Evolutionary conservation across 2,329 filamentous ascomycete species (phyloP).

Genomic region (Aspergillus fructus): DNA sequence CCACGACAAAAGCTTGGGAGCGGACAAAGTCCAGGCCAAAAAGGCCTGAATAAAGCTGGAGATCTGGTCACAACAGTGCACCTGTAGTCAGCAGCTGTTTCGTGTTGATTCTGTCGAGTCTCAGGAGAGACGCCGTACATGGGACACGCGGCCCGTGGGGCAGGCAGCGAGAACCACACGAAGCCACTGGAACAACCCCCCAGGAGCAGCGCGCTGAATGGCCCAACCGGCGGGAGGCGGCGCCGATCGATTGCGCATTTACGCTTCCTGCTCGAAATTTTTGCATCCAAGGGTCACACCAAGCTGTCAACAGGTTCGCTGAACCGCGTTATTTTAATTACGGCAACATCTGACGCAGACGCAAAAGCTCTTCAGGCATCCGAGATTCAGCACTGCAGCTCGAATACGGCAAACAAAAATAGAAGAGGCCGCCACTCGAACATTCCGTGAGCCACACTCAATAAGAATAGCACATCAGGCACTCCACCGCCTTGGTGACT

Average conservation of each 20-base stretch:
- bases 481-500: neutral
- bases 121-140: conserved; percentile 13
- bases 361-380: neutral
- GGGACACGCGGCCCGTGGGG: conserved; percentile 28
- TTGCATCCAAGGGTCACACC: conserved; percentile 9
- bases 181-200: neutral
- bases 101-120: neutral
- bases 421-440: conserved; percentile 5
- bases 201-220: conserved; percentile 14
- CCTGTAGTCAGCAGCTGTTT: neutral
- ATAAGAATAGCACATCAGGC: neutral
- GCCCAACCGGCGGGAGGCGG: conserved; percentile 18
- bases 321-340: neutral
- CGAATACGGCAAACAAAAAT: neutral
- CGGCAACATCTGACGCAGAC: neutral
- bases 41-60: neutral
- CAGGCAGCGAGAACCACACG: conserved; percentile 1
- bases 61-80: neutral
- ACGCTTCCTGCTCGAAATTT: neutral
- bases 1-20: neutral
- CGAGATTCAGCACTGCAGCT: neutral
- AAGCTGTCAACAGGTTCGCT: neutral
- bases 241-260: conserved; percentile 16
- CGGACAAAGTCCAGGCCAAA: neutral
- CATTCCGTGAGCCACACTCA: conserved; percentile 9